Percentiles rank a stretch among this genome's conserved stretches.
phyloP scores from a whole-genome alignment of 768 basidiomycete species.

The Pisolithus orientalis region DNA sequence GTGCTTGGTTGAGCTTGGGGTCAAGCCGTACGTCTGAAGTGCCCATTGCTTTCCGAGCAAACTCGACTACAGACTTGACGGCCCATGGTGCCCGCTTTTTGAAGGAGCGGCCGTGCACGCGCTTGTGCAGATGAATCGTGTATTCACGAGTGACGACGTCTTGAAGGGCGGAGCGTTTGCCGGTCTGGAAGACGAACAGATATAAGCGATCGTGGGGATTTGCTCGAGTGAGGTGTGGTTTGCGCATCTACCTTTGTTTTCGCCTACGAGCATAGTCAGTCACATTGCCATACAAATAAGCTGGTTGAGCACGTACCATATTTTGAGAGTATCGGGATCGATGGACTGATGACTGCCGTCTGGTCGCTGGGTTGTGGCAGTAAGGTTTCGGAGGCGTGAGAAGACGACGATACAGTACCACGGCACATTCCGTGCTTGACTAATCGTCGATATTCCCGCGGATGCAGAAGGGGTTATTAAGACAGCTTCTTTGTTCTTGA shows the following conservation, averaged over 20 bases:
- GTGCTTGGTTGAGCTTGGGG: conserved; percentile 92
- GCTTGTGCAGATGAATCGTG: conserved; percentile 97
- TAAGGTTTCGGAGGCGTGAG: conserved; percentile 58
- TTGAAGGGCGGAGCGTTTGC: conserved; percentile 95
- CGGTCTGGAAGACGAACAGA: conserved; percentile 37
- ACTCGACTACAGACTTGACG: conserved; percentile 88
- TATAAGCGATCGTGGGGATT: conserved; percentile 1
- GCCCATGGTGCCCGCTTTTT: conserved; percentile 98
- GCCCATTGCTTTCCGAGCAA: conserved; percentile 94
- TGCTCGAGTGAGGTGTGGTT: conserved; percentile 16
- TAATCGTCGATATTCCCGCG: not conserved
- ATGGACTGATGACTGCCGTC: conserved; percentile 34
- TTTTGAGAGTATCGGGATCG: conserved; percentile 60
- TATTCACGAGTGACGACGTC: conserved; percentile 99
- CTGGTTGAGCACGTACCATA: conserved; percentile 45
- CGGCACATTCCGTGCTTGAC: conserved; percentile 28
- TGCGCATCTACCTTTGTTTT: conserved; percentile 25
- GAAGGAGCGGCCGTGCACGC: conserved; percentile 86
- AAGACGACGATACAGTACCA: conserved; percentile 27
- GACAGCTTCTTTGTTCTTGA: not conserved
- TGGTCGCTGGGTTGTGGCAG: conserved; percentile 34
- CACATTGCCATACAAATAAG: not conserved
- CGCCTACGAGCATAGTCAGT: conserved; percentile 32
- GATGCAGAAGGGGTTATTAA: not conserved
- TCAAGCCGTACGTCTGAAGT: conserved; percentile 91